Evolutionary conservation across 345 rosid species (phyloP).

Genomic region (Gossypium raimondii): DNA sequence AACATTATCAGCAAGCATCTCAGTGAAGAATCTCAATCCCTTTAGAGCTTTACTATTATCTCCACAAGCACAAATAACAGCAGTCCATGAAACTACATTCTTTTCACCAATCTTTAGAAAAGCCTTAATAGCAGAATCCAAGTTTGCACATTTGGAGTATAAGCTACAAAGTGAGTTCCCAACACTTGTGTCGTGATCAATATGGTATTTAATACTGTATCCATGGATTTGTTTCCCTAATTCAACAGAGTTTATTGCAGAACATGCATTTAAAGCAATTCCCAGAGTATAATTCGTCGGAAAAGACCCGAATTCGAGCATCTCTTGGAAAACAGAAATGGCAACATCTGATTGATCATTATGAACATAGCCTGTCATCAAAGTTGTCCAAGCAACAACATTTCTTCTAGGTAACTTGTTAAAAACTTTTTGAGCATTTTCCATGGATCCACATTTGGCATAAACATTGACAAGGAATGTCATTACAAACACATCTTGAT

Average conservation of each 20-base stretch:
- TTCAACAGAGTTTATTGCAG: constrained; percentile 29
- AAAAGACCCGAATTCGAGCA: constrained; percentile 40
- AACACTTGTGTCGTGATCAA: constrained; percentile 38
- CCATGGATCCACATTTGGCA: constrained; percentile 41
- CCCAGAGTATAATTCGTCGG: constrained; percentile 50
- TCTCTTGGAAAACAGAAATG: constrained; percentile 29
- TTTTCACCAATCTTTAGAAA: constrained; percentile 38
- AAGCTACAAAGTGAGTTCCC: constrained; percentile 61
- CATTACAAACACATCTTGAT: constrained; percentile 30
- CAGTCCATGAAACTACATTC: constrained; percentile 56
- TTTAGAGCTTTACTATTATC: constrained; percentile 33
- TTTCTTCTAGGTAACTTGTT: constrained; percentile 29
- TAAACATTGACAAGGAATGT: constrained; percentile 48
- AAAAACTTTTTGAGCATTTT: constrained; percentile 37
- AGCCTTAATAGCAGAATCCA: constrained; percentile 37
- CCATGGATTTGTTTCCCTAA: constrained; percentile 56
- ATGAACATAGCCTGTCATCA: constrained; percentile 49
- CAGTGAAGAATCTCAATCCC: constrained; percentile 39
- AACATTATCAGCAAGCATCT: constrained; percentile 40
- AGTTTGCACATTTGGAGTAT: constrained; percentile 43
- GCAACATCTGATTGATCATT: constrained; percentile 41
- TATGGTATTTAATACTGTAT: constrained; percentile 38
- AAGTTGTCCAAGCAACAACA: constrained; percentile 40
- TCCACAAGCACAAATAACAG: constrained; percentile 43
- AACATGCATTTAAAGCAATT: constrained; percentile 43